A percentile compares a stretch with the other conserved stretches of the same genome.
These are phyloP conservation scores for Cyclospora cayetanensis DNA, from an alignment of 169 alveolate genomes.

Conservation along the genomic window DNA sequence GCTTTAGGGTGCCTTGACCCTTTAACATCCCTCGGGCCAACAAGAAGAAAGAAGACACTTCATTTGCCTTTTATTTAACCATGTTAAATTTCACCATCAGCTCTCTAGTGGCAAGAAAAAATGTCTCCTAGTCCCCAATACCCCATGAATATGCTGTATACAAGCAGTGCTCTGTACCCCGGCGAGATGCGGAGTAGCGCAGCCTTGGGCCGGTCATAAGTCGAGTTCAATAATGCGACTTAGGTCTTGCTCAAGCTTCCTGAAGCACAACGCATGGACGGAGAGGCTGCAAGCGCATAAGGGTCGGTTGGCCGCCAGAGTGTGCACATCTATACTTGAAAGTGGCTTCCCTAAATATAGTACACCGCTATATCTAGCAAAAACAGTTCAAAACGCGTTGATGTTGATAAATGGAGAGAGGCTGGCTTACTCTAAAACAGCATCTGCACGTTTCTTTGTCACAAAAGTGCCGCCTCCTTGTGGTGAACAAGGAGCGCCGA, in stretches of 20 bases:
- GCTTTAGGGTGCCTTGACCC: no score
- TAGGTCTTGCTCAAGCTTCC: conserved; percentile 57
- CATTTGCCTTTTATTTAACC: no score
- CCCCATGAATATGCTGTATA: no score
- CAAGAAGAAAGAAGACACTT: no score
- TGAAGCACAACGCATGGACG: neutral
- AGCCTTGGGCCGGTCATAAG: neutral
- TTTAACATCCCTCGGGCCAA: no score
- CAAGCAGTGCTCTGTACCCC: neutral
- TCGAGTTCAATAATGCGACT: conserved; percentile 37
- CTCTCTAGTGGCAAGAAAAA: no score
- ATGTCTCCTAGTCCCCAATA: no score
- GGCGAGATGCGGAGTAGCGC: neutral
- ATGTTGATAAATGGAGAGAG: neutral
- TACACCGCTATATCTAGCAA: no score
- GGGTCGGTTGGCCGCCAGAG: neutral
- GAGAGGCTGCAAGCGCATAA: neutral
- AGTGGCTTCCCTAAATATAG: no score
- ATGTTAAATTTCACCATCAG: no score
- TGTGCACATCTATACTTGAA: neutral
- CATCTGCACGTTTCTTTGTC: conserved; percentile 15
- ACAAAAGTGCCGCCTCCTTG: neutral
- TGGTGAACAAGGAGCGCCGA: neutral
- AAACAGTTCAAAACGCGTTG: no score
- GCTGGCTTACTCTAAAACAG: conserved; percentile 19